Evolutionary conservation across 2,329 filamentous ascomycete genomes (phyloP).

Genomic region (Aspergillus pseudoglaucus): DNA sequence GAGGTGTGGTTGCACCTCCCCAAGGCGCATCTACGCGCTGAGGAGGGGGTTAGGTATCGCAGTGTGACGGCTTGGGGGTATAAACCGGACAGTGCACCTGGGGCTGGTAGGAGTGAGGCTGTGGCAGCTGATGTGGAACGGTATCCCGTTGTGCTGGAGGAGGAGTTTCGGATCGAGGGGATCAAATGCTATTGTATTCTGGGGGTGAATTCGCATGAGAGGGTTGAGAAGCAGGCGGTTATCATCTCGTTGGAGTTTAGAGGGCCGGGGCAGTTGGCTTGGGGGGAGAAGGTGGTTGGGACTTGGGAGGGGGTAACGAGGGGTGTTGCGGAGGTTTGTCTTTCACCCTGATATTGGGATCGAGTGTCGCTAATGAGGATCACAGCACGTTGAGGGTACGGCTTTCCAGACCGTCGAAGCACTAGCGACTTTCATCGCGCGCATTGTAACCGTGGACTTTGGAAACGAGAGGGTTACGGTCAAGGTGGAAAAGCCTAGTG

Average conservation of each 20-base stretch:
- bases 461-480: conserved; percentile 43
- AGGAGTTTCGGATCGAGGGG: conserved; percentile 37
- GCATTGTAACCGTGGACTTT: conserved; percentile 41
- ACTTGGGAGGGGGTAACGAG: conserved; percentile 36
- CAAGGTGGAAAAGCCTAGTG: conserved; percentile 45
- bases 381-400: conserved; percentile 41
- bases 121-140: conserved; percentile 19
- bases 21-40: conserved; percentile 40
- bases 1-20: conserved; percentile 37
- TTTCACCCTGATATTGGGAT: conserved; percentile 1
- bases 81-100: conserved; percentile 16
- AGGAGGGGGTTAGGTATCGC: conserved; percentile 36
- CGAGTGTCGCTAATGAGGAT: conserved; percentile 7
- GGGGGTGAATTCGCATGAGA: conserved; percentile 48
- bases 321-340: conserved; percentile 33
- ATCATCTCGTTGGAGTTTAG: conserved; percentile 35
- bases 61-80: conserved; percentile 29
- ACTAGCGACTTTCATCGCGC: conserved; percentile 43
- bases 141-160: conserved; percentile 24
- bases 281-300: conserved; percentile 27
- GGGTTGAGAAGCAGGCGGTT: conserved; percentile 45
- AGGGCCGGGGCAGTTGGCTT: conserved; percentile 26
- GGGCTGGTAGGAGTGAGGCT: conserved; percentile 5
- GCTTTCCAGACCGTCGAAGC: conserved; percentile 47
- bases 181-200: conserved; percentile 43